Base-by-base conservation (phyloP, 2,329 filamentous ascomycete species). In the Trichoderma afroharzianum region DNA sequence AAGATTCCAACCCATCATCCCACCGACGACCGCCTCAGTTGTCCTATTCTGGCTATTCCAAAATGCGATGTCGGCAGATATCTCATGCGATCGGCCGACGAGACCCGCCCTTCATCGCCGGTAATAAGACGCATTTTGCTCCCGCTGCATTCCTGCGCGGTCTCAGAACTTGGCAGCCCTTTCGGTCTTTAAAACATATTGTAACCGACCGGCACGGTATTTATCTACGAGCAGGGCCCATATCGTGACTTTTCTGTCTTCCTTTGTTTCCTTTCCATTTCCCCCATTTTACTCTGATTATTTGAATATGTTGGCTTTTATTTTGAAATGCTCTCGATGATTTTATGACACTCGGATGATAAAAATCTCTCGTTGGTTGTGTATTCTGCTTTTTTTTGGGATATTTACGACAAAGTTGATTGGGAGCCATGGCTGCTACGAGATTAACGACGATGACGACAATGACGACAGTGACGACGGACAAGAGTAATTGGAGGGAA, bases 101-200 rank as follows among this genome's bases (percentile, higher is more conserved):
- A 59, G 64, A 68, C 66, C 66, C 66, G 66, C 66, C 36, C 39
- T 26, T 47, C 36, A 39, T 39, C 15, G 36, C 55, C 66, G 66
- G 66, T 36, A 68, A 68, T 68, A 68, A 68, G 55, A 61, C 55
- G 66, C 66, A 50, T 61, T 61, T 68, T 68, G 66, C 55, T 50
- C 55, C 28, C 66, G 39, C 50, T 28, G 55, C 66, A 68, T 68
- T 68, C 55, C 66, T 68, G 55, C 66, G 66, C 55, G 66, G 66
- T 61, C 55, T 61, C 53, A 55, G 26, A 21, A 28, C 21, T 50
- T 50, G 15, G 47, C 47, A 64, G 24, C 33, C 32, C 33, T 43
- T 59, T 68, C 24, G 30, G 28, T 8, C 21, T 33, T 50, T 53
- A 39, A 39, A 32, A 28, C 36, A 26, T 50, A 11, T 33, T 26